Base-by-base conservation (phyloP, 1,284 basidiomycete genomes). In the Naganishia cerealis region DNA sequence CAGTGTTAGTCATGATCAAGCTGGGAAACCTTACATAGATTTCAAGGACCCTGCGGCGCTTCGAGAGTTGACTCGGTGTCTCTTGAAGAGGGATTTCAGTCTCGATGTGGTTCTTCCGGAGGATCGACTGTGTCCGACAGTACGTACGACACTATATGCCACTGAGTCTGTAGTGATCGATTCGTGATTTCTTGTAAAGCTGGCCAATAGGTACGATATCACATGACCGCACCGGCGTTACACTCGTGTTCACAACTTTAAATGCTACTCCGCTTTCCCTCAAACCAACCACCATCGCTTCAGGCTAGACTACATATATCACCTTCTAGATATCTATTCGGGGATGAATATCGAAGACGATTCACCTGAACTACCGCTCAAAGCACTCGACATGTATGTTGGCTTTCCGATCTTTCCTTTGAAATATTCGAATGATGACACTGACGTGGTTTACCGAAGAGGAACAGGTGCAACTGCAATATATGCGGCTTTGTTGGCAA, bases 381-480 rank as follows among this genome's bases (percentile, higher is more conserved):
- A 75, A 29, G 81, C 81, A 1, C 75, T 85, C n/a, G 84, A 85
- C 70, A 80, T 85, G 83, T 83, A 58, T 65, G 82, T 71, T 9
- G 29, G 29, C 6, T 33, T 33, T 33, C 29, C 3, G 36, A 9
- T n/a, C 29, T 80, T 85, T 57, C 70, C 85, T 40, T 70, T n/a
- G n/a, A n/a, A 66, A 72, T 12, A 72, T 75, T 69, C 63, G 65
- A 18, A 84, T 21, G 75, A 75, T 15, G 87, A 85, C 2, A 75
- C 87, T 13, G 87, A 88, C 70, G 82, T 88, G 86, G 87, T 13
- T 72, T 39, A 82, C 74, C 10, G 3, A 71, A 94, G 93, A 50
- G 94, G 94, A 18, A 95, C 92, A 9, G 94, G 94, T 0, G 88
- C 93, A 9, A 90, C 91, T 0, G 90, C 87, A 0, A 93, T 98